phyloP scores from a whole-genome alignment of 1,284 basidiomycete species.

The Trichosporon asahii region DNA sequence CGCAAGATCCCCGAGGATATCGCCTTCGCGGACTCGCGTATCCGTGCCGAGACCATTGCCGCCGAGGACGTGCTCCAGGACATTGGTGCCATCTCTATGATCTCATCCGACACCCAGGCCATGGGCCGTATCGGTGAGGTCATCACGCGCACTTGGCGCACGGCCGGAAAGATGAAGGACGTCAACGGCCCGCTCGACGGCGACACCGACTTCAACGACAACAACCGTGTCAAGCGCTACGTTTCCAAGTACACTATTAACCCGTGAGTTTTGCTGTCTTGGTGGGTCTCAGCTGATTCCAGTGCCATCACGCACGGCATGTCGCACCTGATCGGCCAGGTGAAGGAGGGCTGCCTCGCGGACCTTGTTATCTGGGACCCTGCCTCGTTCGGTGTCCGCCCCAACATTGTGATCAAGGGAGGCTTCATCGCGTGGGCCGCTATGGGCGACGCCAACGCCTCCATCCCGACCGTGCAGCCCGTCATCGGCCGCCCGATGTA shows the following conservation, averaged over 20 bases:
- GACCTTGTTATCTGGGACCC: conserved; percentile 95
- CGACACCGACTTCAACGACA: conserved; percentile 68
- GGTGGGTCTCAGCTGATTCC: not conserved
- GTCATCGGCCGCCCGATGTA: conserved; percentile 84
- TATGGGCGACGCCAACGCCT: conserved; percentile 91
- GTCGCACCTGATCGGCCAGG: conserved; percentile 78
- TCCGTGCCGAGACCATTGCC: conserved; percentile 92
- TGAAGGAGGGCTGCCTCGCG: conserved; percentile 78
- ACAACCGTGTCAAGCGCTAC: conserved; percentile 95
- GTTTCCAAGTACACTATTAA: conserved; percentile 97
- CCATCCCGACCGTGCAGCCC: conserved; percentile 91
- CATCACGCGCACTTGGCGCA: conserved; percentile 88
- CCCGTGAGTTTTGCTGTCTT: conserved; percentile 63
- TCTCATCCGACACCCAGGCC: conserved; percentile 91
- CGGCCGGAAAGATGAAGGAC: conserved; percentile 89
- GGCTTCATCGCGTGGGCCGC: conserved; percentile 89
- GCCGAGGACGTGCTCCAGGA: conserved; percentile 98
- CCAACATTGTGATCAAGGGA: conserved; percentile 89
- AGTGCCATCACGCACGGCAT: conserved; percentile 94
- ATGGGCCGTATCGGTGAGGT: conserved; percentile 99
- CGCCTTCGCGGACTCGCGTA: conserved; percentile 94
- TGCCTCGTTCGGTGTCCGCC: conserved; percentile 84
- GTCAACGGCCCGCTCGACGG: conserved; percentile 72
- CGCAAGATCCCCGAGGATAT: conserved; percentile 87
- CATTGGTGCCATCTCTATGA: conserved; percentile 91